These are phyloP conservation scores for Hymenoscyphus scutula DNA, from an alignment of 2,329 filamentous ascomycete species.

Conservation along the genomic window DNA sequence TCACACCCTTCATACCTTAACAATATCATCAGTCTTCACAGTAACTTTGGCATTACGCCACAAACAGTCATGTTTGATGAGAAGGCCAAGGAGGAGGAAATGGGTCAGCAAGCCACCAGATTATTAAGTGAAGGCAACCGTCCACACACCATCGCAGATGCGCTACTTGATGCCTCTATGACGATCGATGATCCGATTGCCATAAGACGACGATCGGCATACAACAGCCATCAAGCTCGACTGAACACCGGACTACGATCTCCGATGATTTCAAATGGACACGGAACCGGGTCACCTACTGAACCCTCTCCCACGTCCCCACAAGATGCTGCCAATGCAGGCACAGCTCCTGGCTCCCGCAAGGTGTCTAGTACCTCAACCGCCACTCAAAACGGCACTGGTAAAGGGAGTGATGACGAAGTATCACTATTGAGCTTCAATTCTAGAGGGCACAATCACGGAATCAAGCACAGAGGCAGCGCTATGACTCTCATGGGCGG, in stretches of 20 bases:
- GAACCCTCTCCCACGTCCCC: slow-evolving; percentile 25
- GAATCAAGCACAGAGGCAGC: slow-evolving; percentile 56
- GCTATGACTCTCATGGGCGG: slow-evolving; percentile 60
- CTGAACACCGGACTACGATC: slow-evolving; percentile 36
- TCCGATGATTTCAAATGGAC: slow-evolving; percentile 20
- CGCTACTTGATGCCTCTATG: slow-evolving; percentile 86
- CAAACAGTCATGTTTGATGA: slow-evolving; percentile 95
- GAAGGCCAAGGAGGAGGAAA: slow-evolving; percentile 52
- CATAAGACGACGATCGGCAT: slow-evolving; percentile 50
- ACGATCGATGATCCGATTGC: slow-evolving; percentile 70
- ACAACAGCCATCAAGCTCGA: slow-evolving; percentile 51
- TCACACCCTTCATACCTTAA: slow-evolving; percentile 50
- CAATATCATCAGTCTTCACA: slow-evolving; percentile 70
- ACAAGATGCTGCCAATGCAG: slow-evolving; percentile 20
- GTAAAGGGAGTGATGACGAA: slow-evolving; percentile 35
- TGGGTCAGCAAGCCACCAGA: slow-evolving; percentile 36
- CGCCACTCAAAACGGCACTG: slow-evolving; percentile 16
- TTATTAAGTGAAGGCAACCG: slow-evolving; percentile 38
- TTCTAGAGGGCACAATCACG: slow-evolving; percentile 38
- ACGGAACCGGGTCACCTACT: slow-evolving; percentile 21
- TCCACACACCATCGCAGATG: slow-evolving; percentile 80
- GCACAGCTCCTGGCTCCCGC: slow-evolving; percentile 16
- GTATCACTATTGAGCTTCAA: slow-evolving; percentile 31
- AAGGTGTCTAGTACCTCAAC: slow-evolving; percentile 18
- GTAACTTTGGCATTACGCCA: slow-evolving; percentile 67